A percentile compares a stretch with the other conserved stretches of the same genome.
Evolutionary conservation across 495 filamentous ascomycete genomes (phyloP).

Genomic region (Amorphotheca resinae): DNA sequence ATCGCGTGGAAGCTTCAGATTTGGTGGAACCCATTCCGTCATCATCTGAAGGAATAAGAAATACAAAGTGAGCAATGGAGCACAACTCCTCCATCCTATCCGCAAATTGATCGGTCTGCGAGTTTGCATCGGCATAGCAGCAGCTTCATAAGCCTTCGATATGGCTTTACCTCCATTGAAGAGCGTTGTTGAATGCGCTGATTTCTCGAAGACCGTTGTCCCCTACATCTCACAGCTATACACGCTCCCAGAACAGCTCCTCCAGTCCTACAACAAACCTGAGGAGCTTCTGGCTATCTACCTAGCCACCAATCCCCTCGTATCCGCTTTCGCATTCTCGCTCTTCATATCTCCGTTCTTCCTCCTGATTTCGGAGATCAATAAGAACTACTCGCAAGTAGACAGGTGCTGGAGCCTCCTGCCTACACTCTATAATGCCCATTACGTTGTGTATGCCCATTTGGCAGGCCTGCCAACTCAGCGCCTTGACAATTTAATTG

Average conservation of each 20-base stretch:
- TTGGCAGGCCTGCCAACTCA: constrained; percentile 57
- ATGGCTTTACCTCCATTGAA: constrained; percentile 62
- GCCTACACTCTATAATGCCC: constrained; percentile 78
- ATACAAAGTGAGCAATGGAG: too few species aligned
- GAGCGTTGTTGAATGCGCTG: constrained; percentile 55
- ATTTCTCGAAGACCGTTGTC: constrained; percentile 56
- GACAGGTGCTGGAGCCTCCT: constrained; percentile 86
- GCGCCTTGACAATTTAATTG: constrained; percentile 59
- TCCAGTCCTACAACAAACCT: constrained; percentile 41
- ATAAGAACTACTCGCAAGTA: constrained; percentile 87
- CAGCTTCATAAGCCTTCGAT: not conserved
- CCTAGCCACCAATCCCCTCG: constrained; percentile 73
- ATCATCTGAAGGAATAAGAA: too few species aligned
- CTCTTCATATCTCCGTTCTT: constrained; percentile 55
- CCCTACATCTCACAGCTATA: constrained; percentile 71
- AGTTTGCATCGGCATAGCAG: constrained; percentile 1
- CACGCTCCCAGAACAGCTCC: constrained; percentile 51
- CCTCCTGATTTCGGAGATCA: constrained; percentile 66
- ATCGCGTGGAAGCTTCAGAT: too few species aligned
- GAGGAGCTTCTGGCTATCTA: constrained; percentile 52
- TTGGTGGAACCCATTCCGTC: too few species aligned
- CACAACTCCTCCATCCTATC: not conserved
- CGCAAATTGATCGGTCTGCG: not conserved
- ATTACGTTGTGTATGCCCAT: constrained; percentile 73
- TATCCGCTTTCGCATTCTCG: constrained; percentile 62